phyloP scores from a whole-genome alignment of 805 yeast species.

The Yarrowia osloensis region DNA sequence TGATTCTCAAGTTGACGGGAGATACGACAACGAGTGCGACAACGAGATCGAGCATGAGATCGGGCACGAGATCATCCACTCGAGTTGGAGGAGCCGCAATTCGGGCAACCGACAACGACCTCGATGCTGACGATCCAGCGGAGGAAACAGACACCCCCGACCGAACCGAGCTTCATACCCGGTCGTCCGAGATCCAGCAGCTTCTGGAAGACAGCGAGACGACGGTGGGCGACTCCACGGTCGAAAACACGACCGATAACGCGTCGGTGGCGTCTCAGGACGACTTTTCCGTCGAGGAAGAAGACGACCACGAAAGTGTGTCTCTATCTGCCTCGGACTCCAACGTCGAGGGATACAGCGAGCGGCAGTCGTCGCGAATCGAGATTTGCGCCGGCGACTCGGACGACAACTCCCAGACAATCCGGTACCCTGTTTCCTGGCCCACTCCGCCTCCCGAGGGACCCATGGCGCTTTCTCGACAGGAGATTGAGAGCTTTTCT shows the following conservation, averaged over 20 bases:
- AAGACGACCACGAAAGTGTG: not conserved
- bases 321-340: conserved; percentile 23
- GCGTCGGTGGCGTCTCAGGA: not conserved
- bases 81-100: not conserved
- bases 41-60: not conserved
- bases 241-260: not conserved
- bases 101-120: not conserved
- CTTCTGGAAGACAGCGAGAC: conserved; percentile 23
- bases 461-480: not conserved
- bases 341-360: conserved; percentile 18
- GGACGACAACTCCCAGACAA: conserved; percentile 24
- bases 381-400: conserved; percentile 6
- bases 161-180: not conserved
- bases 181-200: conserved; percentile 12
- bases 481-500: not conserved
- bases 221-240: not conserved
- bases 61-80: not conserved
- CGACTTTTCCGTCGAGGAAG: not conserved
- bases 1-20: not conserved
- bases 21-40: not conserved
- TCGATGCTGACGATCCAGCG: not conserved
- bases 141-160: not conserved
- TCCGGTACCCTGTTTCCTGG: conserved; percentile 27
- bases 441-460: conserved; percentile 37
- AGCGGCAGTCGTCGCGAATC: conserved; percentile 1